Percentiles rank a stretch among this genome's conserved stretches.
Evolutionary conservation across 768 basidiomycete genomes (phyloP).

Genomic region (Rhodotorula paludigena): DNA sequence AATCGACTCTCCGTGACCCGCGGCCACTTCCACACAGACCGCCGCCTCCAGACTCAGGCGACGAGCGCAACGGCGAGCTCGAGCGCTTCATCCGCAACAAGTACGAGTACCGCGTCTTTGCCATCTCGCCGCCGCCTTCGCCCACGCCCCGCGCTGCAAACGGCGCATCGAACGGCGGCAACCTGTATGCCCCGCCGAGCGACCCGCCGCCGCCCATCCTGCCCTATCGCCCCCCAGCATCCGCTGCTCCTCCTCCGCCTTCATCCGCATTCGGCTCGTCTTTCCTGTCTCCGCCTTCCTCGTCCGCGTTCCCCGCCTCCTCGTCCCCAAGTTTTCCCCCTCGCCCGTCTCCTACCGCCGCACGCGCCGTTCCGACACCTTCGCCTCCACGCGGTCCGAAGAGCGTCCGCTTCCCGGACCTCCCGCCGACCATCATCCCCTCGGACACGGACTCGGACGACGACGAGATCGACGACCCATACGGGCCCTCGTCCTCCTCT

Average conservation of each 20-base stretch:
- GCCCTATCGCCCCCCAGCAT: neutral
- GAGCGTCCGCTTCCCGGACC: constrained; percentile 17
- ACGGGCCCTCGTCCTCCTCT: too few species aligned
- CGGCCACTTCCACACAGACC: constrained; percentile 4
- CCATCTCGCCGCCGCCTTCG: constrained; percentile 48
- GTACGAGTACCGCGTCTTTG: constrained; percentile 64
- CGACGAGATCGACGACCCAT: neutral
- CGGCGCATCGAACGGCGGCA: neutral
- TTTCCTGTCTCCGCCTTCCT: neutral
- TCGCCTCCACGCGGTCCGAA: constrained; percentile 1
- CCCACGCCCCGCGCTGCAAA: neutral
- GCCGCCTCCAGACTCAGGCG: constrained; percentile 66
- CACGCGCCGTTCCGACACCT: neutral
- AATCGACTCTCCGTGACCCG: neutral
- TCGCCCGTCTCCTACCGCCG: neutral
- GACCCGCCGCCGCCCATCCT: neutral
- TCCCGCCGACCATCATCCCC: constrained; percentile 12
- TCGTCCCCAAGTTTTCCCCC: neutral
- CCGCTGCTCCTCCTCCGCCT: neutral
- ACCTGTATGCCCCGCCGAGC: neutral
- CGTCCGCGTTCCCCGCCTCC: neutral
- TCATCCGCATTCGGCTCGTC: neutral
- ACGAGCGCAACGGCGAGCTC: constrained; percentile 80
- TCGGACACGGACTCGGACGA: constrained; percentile 3
- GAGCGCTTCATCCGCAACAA: constrained; percentile 83